These are phyloP conservation scores for Cyamopsis tetragonoloba DNA, from an alignment of 306 rosid genomes.

Conservation along the genomic window DNA sequence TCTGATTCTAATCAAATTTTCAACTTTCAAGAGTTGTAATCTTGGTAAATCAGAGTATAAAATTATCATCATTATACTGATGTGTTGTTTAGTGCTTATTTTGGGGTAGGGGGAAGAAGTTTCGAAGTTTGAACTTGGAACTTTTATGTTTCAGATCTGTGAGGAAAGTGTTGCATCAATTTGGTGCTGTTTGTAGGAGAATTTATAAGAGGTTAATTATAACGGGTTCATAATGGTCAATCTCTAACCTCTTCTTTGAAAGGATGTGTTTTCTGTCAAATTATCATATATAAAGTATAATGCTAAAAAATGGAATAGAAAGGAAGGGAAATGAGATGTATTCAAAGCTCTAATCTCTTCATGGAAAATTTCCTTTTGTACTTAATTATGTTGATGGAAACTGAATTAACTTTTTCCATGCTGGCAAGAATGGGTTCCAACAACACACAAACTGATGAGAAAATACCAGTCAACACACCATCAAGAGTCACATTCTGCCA, in stretches of 20 bases:
- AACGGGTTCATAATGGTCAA: background rate
- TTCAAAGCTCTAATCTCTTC: too few species aligned
- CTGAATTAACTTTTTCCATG: constrained; percentile 21
- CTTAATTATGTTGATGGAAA: background rate
- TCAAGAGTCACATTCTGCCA: constrained; percentile 44
- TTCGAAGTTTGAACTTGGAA: too few species aligned
- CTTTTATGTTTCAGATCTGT: too few species aligned
- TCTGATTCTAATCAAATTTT: background rate
- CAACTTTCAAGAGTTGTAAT: background rate
- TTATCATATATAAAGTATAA: background rate
- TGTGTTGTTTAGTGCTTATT: too few species aligned
- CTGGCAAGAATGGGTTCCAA: constrained; percentile 35
- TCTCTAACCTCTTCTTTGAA: background rate
- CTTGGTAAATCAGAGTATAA: background rate
- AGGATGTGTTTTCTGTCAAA: background rate
- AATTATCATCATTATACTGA: too few species aligned
- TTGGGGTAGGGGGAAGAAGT: too few species aligned
- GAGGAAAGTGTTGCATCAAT: background rate
- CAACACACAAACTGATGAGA: constrained; percentile 18
- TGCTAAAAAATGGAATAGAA: background rate
- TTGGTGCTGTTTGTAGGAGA: too few species aligned
- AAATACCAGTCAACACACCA: constrained; percentile 2
- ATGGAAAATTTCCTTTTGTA: background rate
- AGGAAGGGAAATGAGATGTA: background rate
- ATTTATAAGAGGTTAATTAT: background rate